A percentile compares a stretch with the other conserved stretches of the same genome.
Evolutionary conservation across 306 rosid species (phyloP).

Genomic region (Lathyrus oleraceus): DNA sequence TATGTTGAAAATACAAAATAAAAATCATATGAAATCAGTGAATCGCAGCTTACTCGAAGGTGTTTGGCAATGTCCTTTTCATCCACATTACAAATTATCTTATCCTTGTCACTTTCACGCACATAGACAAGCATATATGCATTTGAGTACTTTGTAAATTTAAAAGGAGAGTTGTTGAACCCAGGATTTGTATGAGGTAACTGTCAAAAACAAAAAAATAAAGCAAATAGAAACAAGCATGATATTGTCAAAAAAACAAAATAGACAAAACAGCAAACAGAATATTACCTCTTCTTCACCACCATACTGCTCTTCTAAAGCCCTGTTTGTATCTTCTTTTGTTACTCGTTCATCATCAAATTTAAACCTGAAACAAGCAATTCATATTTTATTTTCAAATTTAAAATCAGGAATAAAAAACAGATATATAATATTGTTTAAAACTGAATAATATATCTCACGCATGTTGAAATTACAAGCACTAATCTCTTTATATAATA

Average conservation of each 20-base stretch:
- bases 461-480: too few relatives aligned
- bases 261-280: background rate
- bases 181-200: conserved; percentile 87
- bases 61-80: conserved; percentile 90
- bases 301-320: conserved; percentile 92
- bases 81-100: conserved; percentile 82
- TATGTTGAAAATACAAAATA: conserved; percentile 3
- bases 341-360: conserved; percentile 96
- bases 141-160: conserved; percentile 87
- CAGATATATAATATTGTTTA: background rate
- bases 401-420: background rate
- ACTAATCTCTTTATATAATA: too few relatives aligned
- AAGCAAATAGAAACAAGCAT: background rate
- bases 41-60: conserved; percentile 59
- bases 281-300: conserved; percentile 85
- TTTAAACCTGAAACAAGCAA: conserved; percentile 59
- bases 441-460: too few relatives aligned
- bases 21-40: conserved; percentile 20
- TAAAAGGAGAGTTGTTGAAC: conserved; percentile 80
- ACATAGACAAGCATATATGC: conserved; percentile 97
- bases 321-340: conserved; percentile 81
- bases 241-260: background rate
- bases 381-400: conserved; percentile 12
- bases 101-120: conserved; percentile 88
- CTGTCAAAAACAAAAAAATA: conserved; percentile 47